These are phyloP conservation scores for Fusarium gaditjirri DNA, from an alignment of 2,329 filamentous ascomycete species.

Conservation along the genomic window DNA sequence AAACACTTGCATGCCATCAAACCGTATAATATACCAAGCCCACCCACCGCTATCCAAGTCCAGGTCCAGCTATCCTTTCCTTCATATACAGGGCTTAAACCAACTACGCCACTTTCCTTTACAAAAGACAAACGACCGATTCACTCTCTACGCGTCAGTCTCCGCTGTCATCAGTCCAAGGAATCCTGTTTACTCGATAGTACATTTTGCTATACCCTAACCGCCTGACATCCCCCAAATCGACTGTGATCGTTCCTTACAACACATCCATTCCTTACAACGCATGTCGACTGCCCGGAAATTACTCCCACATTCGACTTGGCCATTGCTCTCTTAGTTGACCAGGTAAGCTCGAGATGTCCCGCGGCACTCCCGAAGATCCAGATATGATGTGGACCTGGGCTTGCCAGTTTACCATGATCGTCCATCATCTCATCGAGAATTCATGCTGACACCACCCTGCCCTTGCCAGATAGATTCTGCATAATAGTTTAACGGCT, in stretches of 20 bases:
- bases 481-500: constrained; percentile 42
- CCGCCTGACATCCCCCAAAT: constrained; percentile 27
- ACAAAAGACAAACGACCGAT: constrained; percentile 20
- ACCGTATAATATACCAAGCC: constrained; percentile 41
- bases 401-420: constrained; percentile 39
- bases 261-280: constrained; percentile 39
- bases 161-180: constrained; percentile 27
- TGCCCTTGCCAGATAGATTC: constrained; percentile 42
- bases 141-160: constrained; percentile 26
- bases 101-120: constrained; percentile 44
- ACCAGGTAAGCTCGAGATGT: constrained; percentile 45
- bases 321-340: constrained; percentile 46
- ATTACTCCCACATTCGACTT: constrained; percentile 46
- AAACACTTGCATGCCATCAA: constrained; percentile 35
- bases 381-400: constrained; percentile 46
- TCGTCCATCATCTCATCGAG: constrained; percentile 28
- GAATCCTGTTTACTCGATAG: constrained; percentile 33
- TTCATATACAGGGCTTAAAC: constrained; percentile 28
- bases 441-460: constrained; percentile 45
- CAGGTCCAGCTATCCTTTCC: constrained; percentile 28
- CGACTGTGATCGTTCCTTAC: constrained; percentile 37
- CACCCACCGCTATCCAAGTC: constrained; percentile 24
- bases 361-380: constrained; percentile 47
- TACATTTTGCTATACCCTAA: constrained; percentile 36
- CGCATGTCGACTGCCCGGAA: constrained; percentile 44